phyloP scores from a whole-genome alignment of 106 monocot genomes.

The Ottelia alismoides region DNA sequence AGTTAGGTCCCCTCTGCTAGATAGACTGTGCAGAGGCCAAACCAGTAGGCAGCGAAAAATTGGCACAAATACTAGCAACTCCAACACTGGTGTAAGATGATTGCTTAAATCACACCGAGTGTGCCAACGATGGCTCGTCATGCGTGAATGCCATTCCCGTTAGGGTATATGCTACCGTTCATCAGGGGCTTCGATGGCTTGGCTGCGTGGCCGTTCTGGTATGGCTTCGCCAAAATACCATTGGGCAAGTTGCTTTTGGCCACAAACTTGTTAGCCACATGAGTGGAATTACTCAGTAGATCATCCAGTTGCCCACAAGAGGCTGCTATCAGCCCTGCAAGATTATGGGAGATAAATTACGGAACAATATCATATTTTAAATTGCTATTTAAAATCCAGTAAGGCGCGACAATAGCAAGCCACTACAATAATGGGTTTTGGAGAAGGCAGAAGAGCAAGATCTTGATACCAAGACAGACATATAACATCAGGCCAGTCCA shows the following conservation, averaged over 20 bases:
- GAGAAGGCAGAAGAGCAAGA: too few species aligned
- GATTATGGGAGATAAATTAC: not conserved
- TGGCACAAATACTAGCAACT: too few species aligned
- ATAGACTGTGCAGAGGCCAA: not conserved
- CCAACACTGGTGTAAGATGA: too few species aligned
- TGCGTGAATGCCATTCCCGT: constrained; percentile 47
- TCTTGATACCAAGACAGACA: too few species aligned
- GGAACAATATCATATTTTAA: too few species aligned
- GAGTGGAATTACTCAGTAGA: constrained; percentile 8
- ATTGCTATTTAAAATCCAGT: too few species aligned
- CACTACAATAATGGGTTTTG: too few species aligned
- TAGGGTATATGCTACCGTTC: constrained; percentile 24
- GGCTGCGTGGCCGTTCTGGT: constrained; percentile 33
- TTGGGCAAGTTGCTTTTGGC: constrained; percentile 7
- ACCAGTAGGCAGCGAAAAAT: too few species aligned
- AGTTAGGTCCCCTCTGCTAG: not conserved
- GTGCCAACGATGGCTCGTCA: constrained; percentile 14
- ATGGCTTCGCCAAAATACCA: constrained; percentile 13
- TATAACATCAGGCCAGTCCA: too few species aligned
- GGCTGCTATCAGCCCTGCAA: constrained; percentile 57
- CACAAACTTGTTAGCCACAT: not conserved
- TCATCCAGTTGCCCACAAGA: constrained; percentile 47
- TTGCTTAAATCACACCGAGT: too few species aligned
- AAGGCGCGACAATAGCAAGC: too few species aligned
- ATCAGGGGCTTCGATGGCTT: constrained; percentile 13